Evolutionary conservation across 225 moss, liverwort and hornwort species (phyloP), one percentile per base, ranked within the genome.

Genomic region (Straminergon stramineum): DNA sequence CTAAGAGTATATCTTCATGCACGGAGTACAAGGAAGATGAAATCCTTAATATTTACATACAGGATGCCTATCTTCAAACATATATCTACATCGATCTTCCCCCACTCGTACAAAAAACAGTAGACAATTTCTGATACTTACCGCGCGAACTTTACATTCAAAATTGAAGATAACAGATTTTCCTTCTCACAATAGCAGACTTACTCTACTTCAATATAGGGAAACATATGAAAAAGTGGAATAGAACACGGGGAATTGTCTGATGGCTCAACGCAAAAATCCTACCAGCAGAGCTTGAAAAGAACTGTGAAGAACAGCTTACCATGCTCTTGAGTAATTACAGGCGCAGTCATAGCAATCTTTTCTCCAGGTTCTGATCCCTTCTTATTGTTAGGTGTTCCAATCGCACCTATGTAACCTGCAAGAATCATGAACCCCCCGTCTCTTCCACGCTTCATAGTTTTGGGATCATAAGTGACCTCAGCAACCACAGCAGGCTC

Each of bases 301-400:
- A 15, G 27, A n/a, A 57, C 30, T 88, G 41, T 43, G 60, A 62
- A 48, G 63, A 37, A 19, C 48, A 58, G 67, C 92, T 90, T 83
- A 91, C 92, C 85, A 32, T 92, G 89, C 87, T 93, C 95, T 92
- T 91, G 95, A 75, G 96, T 97, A 76, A 99, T 91, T 21, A 99
- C 97, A 65, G 99, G 99, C 9, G 97, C 99, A 65, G 99, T 99
- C 99, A 99, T 97, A 32, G 99, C 99, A 80, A 99, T 97, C 60
- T 97, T 99, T 91, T 99, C 97, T 56, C 95, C 92, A 75, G 90
- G 91, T 28, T 91, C 93, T 51, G 93, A 88, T 45, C 89, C 91
- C 71, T 96, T 95, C 66, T 91, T 91, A 66, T 99, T 99, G 21
- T 90, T 91, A 18, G 99, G 96, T 61, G 92, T 86, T 69, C 99